phyloP scores from a whole-genome alignment of 306 rosid species.

The Gillenia trifoliata region DNA sequence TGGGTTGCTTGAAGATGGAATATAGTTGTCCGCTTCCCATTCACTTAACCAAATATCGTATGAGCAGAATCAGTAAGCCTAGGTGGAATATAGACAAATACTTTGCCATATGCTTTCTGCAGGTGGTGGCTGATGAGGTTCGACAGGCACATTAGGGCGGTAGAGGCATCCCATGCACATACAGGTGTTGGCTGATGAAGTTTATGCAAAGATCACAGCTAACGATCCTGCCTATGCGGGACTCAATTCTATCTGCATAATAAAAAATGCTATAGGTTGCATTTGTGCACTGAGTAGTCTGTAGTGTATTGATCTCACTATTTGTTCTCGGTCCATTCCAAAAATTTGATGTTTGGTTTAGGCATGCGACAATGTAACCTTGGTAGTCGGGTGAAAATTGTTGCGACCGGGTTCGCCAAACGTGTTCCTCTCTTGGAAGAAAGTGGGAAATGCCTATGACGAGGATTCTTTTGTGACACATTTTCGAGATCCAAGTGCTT shows the following conservation, averaged over 20 bases:
- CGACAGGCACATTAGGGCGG: neutral
- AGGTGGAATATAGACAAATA: neutral
- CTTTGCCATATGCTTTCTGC: neutral
- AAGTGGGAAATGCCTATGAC: too few species aligned
- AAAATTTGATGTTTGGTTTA: neutral
- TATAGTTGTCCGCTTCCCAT: constrained; percentile 20
- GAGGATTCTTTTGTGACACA: too few species aligned
- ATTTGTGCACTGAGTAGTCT: neutral
- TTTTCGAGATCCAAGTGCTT: too few species aligned
- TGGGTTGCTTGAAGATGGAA: constrained; percentile 34
- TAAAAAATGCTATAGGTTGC: neutral
- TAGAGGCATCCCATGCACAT: neutral
- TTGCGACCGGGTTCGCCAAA: neutral
- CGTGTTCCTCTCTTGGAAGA: too few species aligned
- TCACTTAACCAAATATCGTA: constrained; percentile 4
- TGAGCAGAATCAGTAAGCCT: constrained; percentile 1
- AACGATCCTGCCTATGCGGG: neutral
- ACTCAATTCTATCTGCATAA: neutral
- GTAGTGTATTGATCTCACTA: neutral
- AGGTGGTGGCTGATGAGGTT: neutral
- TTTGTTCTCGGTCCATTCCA: neutral
- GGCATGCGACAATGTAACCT: neutral
- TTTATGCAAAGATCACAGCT: neutral
- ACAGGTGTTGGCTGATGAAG: neutral
- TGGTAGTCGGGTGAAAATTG: neutral